Evolutionary conservation across 108 stramenopile genomes (phyloP).

Genomic region (Licmophora abbreviata): DNA sequence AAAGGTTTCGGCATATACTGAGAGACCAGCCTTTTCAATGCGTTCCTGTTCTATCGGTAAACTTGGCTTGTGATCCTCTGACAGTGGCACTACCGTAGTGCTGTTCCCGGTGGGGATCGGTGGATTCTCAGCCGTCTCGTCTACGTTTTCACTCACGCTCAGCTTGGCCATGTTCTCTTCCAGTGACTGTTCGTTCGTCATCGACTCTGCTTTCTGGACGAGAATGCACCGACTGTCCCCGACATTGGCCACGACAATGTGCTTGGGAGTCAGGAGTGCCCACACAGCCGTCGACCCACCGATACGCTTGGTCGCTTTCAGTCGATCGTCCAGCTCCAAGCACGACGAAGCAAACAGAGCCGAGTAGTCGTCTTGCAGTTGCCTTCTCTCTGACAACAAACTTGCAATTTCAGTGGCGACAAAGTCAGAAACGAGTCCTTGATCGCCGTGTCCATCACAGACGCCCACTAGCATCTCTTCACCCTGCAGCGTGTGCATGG

Average conservation of each 20-base stretch:
- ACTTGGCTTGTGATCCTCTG: constrained; percentile 92
- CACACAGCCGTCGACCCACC: constrained; percentile 82
- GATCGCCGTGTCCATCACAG: constrained; percentile 91
- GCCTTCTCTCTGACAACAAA: constrained; percentile 7
- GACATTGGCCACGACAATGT: constrained; percentile 77
- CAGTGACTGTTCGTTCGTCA: constrained; percentile 4
- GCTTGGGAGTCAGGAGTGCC: constrained; percentile 41
- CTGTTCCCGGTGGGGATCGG: not conserved
- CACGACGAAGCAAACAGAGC: constrained; percentile 27
- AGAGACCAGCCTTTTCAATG: constrained; percentile 71
- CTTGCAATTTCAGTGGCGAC: constrained; percentile 23
- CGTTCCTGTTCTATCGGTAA: constrained; percentile 61
- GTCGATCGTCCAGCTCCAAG: constrained; percentile 37
- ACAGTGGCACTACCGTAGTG: constrained; percentile 21
- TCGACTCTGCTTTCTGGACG: constrained; percentile 25
- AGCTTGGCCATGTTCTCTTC: constrained; percentile 1
- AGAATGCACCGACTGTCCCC: constrained; percentile 88
- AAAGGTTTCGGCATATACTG: constrained; percentile 27
- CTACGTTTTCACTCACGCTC: not conserved
- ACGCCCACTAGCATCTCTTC: constrained; percentile 57
- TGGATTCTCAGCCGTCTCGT: not conserved
- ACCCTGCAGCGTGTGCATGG: constrained; percentile 6
- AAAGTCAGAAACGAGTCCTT: constrained; percentile 42
- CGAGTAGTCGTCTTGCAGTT: not conserved
- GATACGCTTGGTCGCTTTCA: constrained; percentile 19